These are phyloP conservation scores for Pseudopyricularia cyperi DNA, from an alignment of 2,329 filamentous ascomycete genomes.

Conservation along the genomic window DNA sequence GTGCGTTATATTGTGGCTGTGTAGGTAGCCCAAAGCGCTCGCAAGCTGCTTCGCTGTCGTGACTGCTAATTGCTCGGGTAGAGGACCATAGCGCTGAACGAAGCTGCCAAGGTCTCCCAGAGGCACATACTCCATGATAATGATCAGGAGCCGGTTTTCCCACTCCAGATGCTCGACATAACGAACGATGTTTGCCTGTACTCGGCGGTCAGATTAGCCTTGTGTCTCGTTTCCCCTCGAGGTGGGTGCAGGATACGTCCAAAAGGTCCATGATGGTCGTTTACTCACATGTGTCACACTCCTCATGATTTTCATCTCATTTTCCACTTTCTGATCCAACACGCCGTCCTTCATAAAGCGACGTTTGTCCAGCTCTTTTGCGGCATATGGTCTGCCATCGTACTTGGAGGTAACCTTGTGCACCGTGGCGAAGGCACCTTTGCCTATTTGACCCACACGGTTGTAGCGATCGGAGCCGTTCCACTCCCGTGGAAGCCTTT, in stretches of 20 bases:
- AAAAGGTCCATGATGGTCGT: constrained; percentile 5
- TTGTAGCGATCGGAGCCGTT: constrained; percentile 77
- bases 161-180: constrained; percentile 84
- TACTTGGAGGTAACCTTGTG: constrained; percentile 81
- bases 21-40: constrained; percentile 73
- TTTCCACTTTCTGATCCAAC: constrained; percentile 83
- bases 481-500: constrained; percentile 50
- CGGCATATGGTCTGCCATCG: constrained; percentile 72
- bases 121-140: constrained; percentile 89
- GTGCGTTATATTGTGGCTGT: constrained; percentile 81
- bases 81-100: constrained; percentile 44
- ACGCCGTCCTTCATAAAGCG: constrained; percentile 87
- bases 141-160: constrained; percentile 74
- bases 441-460: constrained; percentile 67
- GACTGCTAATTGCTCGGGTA: constrained; percentile 58
- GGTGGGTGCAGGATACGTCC: not conserved
- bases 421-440: constrained; percentile 89
- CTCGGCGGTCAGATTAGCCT: not conserved
- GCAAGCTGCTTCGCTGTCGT: constrained; percentile 65
- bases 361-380: constrained; percentile 89
- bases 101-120: constrained; percentile 72
- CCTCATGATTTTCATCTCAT: constrained; percentile 95
- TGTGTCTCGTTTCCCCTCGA: not conserved
- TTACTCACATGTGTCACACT: constrained; percentile 62
- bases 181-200: constrained; percentile 72